These are phyloP conservation scores for Xerocomellus chrysenteron DNA, from an alignment of 768 basidiomycete genomes.

Conservation along the genomic window DNA sequence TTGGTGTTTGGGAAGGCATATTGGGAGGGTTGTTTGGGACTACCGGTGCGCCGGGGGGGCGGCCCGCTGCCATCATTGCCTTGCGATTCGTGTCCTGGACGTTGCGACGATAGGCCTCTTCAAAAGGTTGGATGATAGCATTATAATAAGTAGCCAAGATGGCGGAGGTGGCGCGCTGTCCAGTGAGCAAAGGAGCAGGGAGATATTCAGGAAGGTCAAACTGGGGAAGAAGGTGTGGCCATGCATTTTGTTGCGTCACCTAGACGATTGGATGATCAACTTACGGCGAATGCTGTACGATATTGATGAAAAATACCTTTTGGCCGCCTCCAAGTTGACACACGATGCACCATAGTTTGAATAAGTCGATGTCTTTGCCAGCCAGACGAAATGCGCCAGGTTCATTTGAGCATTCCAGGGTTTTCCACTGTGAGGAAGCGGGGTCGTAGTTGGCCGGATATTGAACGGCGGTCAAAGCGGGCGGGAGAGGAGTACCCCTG, in stretches of 20 bases:
- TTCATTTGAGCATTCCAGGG: constrained; percentile 60
- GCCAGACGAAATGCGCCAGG: constrained; percentile 65
- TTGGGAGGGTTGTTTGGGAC: constrained; percentile 16
- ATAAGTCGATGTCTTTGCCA: constrained; percentile 75
- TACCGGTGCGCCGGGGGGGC: constrained; percentile 18
- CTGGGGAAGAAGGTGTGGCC: constrained; percentile 52
- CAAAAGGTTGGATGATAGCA: constrained; percentile 65
- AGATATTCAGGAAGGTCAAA: constrained; percentile 63
- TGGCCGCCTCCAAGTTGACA: constrained; percentile 57
- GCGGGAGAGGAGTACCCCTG: constrained; percentile 67
- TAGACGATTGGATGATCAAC: constrained; percentile 25
- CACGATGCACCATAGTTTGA: constrained; percentile 67
- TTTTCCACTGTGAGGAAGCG: constrained; percentile 59
- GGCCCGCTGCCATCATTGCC: constrained; percentile 45
- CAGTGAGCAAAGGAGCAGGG: constrained; percentile 45
- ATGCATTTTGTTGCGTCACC: constrained; percentile 53
- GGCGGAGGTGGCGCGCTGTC: constrained; percentile 48
- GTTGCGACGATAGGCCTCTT: constrained; percentile 66
- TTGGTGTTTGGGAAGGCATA: constrained; percentile 16
- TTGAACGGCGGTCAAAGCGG: constrained; percentile 63
- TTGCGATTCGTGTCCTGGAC: constrained; percentile 59
- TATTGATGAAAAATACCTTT: constrained; percentile 46
- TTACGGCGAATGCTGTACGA: constrained; percentile 13
- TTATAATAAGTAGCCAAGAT: constrained; percentile 60
- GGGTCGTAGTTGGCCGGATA: constrained; percentile 62